Base-by-base conservation (phyloP, 192 early-diverging fungal species). In the Podila verticillata region DNA sequence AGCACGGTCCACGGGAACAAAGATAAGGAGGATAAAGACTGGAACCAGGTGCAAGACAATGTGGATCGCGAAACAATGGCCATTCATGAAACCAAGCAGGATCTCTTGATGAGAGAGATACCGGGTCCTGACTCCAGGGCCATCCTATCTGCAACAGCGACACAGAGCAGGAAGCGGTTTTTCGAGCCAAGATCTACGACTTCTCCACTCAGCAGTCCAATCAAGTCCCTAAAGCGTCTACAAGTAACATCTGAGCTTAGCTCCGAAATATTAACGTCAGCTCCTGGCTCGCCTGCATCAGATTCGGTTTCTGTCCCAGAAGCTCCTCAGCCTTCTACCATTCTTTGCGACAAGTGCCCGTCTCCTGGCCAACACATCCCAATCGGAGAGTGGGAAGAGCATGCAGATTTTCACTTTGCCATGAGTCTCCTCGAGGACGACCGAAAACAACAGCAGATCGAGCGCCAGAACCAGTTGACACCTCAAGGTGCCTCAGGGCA, bases 391-490 rank as follows among this genome's bases (percentile, higher is more conserved):
- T 80, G 77, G 77, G 77, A 80, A 13, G 65, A 80, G 28, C 77
- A 80, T 49, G 30, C 24, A 0, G 77, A 80, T 28, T 80, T 63
- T 28, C 77, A 80, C 22, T 80, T 80, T 64, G 77, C 77, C 2
- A 51, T 80, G 4, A 60, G 61, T 47, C 34, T 80, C 15, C 36
- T 72, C 19, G 69, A 80, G 26, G 77, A 80, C 28, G 77, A 80
- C 34, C 66, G 66, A 39, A 72, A 80, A 47, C 70, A 80, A 47
- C 70, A 72, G 1, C 58, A 72, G 15, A 22, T 72, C 2, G 70
- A 65, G 4, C 75, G 75, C 31, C 69, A 71, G 57, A 66, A 72
- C 28, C 36, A 30, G 3, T 62, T 44, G 39, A 44, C 62, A 48
- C 48, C 44, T 56, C 48, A 57, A 28, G 66, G 36, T 51, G 12